phyloP scores from a whole-genome alignment of 495 filamentous ascomycete genomes.

The Aspergillus kassunensis region DNA sequence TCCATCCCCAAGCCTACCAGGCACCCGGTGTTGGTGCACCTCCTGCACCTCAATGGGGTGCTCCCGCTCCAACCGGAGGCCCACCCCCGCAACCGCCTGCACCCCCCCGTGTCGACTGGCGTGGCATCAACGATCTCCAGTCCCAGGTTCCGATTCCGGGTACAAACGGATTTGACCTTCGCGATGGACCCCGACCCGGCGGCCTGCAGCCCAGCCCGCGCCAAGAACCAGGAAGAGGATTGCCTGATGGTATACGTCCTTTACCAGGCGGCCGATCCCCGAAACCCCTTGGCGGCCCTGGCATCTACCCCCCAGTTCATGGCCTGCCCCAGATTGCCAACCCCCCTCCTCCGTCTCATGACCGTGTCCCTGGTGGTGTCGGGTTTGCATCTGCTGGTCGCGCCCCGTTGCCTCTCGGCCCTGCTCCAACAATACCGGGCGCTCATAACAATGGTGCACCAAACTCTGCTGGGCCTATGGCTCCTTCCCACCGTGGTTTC shows the following conservation, averaged over 20 bases:
- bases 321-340: slow-evolving; percentile 59
- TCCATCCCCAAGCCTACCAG: slow-evolving; percentile 83
- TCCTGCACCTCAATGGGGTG: slow-evolving; percentile 83
- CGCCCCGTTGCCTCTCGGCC: slow-evolving; percentile 34
- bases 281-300: slow-evolving; percentile 54
- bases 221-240: slow-evolving; percentile 66
- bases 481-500: slow-evolving; percentile 58
- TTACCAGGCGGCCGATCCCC: slow-evolving; percentile 60
- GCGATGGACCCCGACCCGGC: slow-evolving; percentile 63
- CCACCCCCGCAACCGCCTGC: slow-evolving; percentile 62
- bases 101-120: slow-evolving; percentile 65
- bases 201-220: slow-evolving; percentile 65
- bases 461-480: slow-evolving; percentile 39
- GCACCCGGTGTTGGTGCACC: slow-evolving; percentile 63
- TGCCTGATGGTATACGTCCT: slow-evolving; percentile 67
- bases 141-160: slow-evolving; percentile 64
- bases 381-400: slow-evolving; percentile 30
- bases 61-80: slow-evolving; percentile 59
- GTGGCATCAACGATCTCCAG: slow-evolving; percentile 69
- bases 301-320: slow-evolving; percentile 58
- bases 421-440: slow-evolving; percentile 46
- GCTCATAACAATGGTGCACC: slow-evolving; percentile 46
- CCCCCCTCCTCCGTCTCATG: slow-evolving; percentile 47
- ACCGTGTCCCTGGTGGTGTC: slow-evolving; percentile 54
- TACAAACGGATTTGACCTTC: slow-evolving; percentile 72